phyloP scores from a whole-genome alignment of 495 filamentous ascomycete species.

The Trichoderma gamsii region DNA sequence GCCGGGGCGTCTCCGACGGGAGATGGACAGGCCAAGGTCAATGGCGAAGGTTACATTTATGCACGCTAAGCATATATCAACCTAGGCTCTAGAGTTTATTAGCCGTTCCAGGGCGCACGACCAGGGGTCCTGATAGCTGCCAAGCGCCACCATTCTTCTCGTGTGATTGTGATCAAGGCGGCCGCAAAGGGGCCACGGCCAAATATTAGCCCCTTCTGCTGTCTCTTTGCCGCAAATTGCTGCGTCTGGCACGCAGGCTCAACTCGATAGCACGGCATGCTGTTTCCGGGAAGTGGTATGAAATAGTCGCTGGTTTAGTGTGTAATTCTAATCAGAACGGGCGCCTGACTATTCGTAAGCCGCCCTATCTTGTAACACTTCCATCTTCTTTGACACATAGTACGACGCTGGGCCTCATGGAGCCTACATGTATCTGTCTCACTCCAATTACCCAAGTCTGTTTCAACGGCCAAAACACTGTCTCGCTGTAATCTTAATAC shows the following conservation, averaged over 20 bases:
- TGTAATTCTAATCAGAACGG: neutral
- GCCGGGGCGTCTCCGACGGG: neutral
- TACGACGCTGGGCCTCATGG: too few relatives aligned
- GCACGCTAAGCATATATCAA: conserved; percentile 6
- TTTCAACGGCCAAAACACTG: too few relatives aligned
- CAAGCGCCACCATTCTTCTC: neutral
- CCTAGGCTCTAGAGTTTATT: neutral
- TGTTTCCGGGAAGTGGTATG: neutral
- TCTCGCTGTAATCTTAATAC: too few relatives aligned
- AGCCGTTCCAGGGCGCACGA: neutral
- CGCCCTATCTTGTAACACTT: neutral
- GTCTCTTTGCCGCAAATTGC: too few relatives aligned
- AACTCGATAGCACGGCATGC: neutral
- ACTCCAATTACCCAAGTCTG: too few relatives aligned
- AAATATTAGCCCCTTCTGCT: too few relatives aligned
- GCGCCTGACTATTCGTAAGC: neutral
- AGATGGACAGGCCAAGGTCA: neutral
- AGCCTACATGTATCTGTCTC: too few relatives aligned
- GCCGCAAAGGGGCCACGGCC: too few relatives aligned
- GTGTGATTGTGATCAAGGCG: too few relatives aligned
- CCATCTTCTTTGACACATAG: neutral
- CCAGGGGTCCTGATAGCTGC: too few relatives aligned
- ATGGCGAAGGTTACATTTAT: neutral
- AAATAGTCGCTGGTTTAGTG: neutral
- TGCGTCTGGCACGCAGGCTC: too few relatives aligned